Evolutionary conservation across 23 red algal species (phyloP).

Genomic region (Pyropia yezoensis): DNA sequence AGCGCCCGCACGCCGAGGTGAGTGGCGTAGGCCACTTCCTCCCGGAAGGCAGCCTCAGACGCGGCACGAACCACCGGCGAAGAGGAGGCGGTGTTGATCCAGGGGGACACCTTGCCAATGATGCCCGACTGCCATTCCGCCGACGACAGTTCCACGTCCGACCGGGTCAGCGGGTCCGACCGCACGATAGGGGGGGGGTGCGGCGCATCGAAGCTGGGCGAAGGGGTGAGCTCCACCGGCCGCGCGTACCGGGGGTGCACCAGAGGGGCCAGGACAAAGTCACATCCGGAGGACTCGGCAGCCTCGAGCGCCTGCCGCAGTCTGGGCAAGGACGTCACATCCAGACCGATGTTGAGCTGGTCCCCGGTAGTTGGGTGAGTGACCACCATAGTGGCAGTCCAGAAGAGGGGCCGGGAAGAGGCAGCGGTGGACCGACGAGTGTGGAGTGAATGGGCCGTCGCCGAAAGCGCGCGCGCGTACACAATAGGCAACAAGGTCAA

Average conservation of each 20-base stretch:
- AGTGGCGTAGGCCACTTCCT: slow-evolving; percentile 58
- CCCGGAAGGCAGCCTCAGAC: slow-evolving; percentile 43
- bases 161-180: slow-evolving; percentile 62
- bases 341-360: slow-evolving; percentile 68
- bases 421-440: too few species aligned
- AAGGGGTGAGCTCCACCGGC: slow-evolving; percentile 2
- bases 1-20: slow-evolving; percentile 57
- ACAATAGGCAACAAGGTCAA: too few species aligned
- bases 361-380: slow-evolving; percentile 67
- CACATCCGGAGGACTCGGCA: slow-evolving; percentile 44
- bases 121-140: slow-evolving; percentile 62
- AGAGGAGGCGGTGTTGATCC: slow-evolving; percentile 42
- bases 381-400: slow-evolving; percentile 36
- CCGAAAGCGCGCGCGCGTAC: too few species aligned
- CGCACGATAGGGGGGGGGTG: slow-evolving; percentile 33
- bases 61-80: slow-evolving; percentile 23
- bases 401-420: too few species aligned
- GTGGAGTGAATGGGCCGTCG: too few species aligned
- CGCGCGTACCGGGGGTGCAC: slow-evolving; percentile 70
- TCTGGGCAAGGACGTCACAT: slow-evolving; percentile 46
- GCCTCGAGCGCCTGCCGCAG: slow-evolving; percentile 39
- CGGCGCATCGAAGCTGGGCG: slow-evolving; percentile 5
- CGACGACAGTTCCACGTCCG: slow-evolving; percentile 66
- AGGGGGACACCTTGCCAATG: slow-evolving; percentile 67
- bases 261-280: slow-evolving; percentile 61